Evolutionary conservation across 176 grass and related monocot genomes (phyloP), one percentile per base, ranked within the genome.

Genomic region (Oryza longistaminata): DNA sequence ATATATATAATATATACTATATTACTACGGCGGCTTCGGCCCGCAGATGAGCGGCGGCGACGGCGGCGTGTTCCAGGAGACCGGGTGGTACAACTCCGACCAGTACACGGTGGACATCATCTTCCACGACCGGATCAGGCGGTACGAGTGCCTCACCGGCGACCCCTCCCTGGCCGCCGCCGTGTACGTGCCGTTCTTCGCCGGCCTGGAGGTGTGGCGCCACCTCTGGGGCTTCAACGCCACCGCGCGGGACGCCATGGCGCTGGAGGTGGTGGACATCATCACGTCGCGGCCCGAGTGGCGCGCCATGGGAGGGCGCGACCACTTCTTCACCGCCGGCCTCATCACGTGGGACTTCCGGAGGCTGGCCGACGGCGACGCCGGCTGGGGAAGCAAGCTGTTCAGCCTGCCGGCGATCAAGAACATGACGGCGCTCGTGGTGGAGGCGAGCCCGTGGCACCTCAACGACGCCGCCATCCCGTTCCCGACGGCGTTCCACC

Each of bases 111-210:
- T 95, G 7, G 96, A 98, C 78, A 68, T 98, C 73, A 88, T 95
- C 78, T 94, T 98, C 90, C 91, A 90, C 79, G 88, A 90, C 19
- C 91, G 96, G 61, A 89, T 98, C 49, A 90, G 75, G 65, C 89
- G 86, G 74, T 94, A 98, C 64, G 93, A 95, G 16, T 98, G 96
- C 87, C 90, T 98, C 65, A 98, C 93, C 64, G 70, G 86, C 40
- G 90, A 98, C 27, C 82, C 96, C 0, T 89, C 91, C 8, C 73
- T 83, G 2, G 96, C 93, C 0, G 83, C 90, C 33, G 93, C 96
- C 31, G 39, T 95, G 26, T 98, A 89, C 65, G 91, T 98, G 50
- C 91, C 96, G 9, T 95, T 92, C 85, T 98, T 93, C 91, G 96
- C 87, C 35, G 89, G 93, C 33, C 80, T 98, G 15, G 91, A 98